Conservation (phyloP, 805 yeast genomes). For the Grigorovia humatica region DNA sequence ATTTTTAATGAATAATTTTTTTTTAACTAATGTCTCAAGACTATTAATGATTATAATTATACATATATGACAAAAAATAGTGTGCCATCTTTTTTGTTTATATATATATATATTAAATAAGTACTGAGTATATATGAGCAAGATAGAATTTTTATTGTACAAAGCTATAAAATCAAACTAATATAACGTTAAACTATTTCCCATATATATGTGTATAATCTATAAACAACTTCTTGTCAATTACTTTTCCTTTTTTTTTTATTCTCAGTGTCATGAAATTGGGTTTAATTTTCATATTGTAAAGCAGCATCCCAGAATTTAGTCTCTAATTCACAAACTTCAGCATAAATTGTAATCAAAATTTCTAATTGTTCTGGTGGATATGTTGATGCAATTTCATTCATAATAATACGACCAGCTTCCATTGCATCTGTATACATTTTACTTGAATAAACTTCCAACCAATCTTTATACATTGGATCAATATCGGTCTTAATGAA, state of each 20-base stretch:
- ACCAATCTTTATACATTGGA: slow-evolving; percentile 39
- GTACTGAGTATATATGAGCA: neutral
- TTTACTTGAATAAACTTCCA: slow-evolving; percentile 48
- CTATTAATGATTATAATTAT: no score
- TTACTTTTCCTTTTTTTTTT: no score
- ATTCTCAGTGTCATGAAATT: no score
- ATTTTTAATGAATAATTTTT: neutral
- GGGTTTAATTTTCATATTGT: slow-evolving; percentile 5
- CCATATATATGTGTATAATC: no score
- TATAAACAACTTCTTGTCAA: neutral
- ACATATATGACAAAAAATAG: no score
- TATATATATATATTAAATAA: no score
- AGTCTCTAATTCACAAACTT: slow-evolving; percentile 51
- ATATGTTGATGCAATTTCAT: slow-evolving; percentile 33
- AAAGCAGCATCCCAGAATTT: slow-evolving; percentile 55
- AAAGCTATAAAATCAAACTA: no score
- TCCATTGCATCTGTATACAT: slow-evolving; percentile 46
- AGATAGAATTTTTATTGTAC: no score
- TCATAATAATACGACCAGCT: slow-evolving; percentile 41
- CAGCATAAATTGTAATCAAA: slow-evolving; percentile 47
- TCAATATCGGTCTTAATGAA: slow-evolving; percentile 20
- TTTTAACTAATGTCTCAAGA: no score
- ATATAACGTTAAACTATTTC: no score
- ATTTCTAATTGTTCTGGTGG: slow-evolving; percentile 38
- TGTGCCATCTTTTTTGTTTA: no score